Evolutionary conservation across 768 basidiomycete species (phyloP).

Genomic region (Lentinus brumalis): DNA sequence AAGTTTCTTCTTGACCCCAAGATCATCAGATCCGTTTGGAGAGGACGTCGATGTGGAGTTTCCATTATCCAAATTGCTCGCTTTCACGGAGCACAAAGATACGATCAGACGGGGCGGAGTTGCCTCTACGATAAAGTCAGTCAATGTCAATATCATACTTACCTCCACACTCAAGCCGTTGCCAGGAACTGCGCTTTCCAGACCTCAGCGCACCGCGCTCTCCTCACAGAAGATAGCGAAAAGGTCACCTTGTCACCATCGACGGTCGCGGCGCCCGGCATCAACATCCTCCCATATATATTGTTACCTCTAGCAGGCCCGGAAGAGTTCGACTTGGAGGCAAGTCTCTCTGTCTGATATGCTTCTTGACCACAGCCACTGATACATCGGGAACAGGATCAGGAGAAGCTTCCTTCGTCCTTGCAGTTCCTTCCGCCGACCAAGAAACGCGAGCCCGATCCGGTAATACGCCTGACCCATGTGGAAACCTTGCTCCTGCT

Average conservation of each 20-base stretch:
- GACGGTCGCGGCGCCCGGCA: conserved; percentile 62
- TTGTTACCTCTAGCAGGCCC: conserved; percentile 91
- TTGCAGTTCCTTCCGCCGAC: conserved; percentile 87
- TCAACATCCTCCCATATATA: conserved; percentile 83
- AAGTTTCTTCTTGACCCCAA: conserved; percentile 77
- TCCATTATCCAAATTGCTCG: conserved; percentile 77
- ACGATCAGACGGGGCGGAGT: conserved; percentile 87
- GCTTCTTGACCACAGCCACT: background rate
- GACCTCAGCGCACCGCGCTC: conserved; percentile 63
- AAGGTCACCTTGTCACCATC: conserved; percentile 60
- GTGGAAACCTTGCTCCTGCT: conserved; percentile 90
- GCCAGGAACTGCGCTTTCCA: conserved; percentile 81
- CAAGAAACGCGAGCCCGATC: conserved; percentile 82
- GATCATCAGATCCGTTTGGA: conserved; percentile 49
- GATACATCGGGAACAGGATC: conserved; percentile 52
- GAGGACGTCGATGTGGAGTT: conserved; percentile 60
- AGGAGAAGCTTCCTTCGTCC: conserved; percentile 81
- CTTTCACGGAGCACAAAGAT: conserved; percentile 90
- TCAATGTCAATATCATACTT: conserved; percentile 2
- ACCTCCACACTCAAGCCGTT: conserved; percentile 14
- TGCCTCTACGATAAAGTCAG: conserved; percentile 82
- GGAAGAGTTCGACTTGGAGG: conserved; percentile 93
- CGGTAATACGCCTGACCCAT: conserved; percentile 74
- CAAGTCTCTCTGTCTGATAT: conserved; percentile 31
- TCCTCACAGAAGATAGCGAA: conserved; percentile 66